A percentile compares a stretch with the other conserved stretches of the same genome.
These are phyloP conservation scores for Plenodomus biglobosus DNA, from an alignment of 2,329 filamentous ascomycete genomes.

Conservation along the genomic window DNA sequence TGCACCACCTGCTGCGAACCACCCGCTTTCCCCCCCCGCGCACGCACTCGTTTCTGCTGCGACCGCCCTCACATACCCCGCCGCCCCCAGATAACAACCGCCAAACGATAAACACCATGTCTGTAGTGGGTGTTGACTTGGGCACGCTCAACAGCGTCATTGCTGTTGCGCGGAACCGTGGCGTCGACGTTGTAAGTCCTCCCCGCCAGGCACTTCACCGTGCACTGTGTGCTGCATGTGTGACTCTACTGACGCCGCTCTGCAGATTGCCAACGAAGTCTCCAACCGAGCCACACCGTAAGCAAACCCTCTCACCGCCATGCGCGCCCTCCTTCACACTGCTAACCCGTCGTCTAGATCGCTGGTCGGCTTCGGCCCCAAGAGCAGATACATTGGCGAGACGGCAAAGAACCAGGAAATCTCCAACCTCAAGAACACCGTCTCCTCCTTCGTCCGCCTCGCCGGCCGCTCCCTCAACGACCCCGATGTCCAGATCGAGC, in stretches of 20 bases:
- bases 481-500: conserved; percentile 90
- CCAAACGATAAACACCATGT: conserved; percentile 52
- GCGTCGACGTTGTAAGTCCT: conserved; percentile 92
- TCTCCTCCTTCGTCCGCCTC: conserved; percentile 88
- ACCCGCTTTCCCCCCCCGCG: conserved; percentile 5
- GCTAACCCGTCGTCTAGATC: conserved; percentile 55
- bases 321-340: conserved; percentile 6
- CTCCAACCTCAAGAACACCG: conserved; percentile 99
- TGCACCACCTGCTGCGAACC: conserved; percentile 6
- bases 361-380: conserved; percentile 91
- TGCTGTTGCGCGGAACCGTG: conserved; percentile 95
- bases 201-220: neutral
- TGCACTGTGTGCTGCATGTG: neutral
- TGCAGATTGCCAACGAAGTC: conserved; percentile 95
- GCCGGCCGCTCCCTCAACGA: conserved; percentile 84
- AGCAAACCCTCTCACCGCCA: conserved; percentile 49
- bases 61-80: conserved; percentile 24
- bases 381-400: conserved; percentile 92
- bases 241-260: conserved; percentile 33
- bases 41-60: conserved; percentile 12
- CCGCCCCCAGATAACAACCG: conserved; percentile 30
- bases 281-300: conserved; percentile 98
- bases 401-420: conserved; percentile 98
- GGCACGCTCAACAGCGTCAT: conserved; percentile 96
- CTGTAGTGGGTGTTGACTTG: conserved; percentile 82